Evolutionary conservation across 2,329 filamentous ascomycete species (phyloP).

Genomic region (Dactylellina cionopaga): DNA sequence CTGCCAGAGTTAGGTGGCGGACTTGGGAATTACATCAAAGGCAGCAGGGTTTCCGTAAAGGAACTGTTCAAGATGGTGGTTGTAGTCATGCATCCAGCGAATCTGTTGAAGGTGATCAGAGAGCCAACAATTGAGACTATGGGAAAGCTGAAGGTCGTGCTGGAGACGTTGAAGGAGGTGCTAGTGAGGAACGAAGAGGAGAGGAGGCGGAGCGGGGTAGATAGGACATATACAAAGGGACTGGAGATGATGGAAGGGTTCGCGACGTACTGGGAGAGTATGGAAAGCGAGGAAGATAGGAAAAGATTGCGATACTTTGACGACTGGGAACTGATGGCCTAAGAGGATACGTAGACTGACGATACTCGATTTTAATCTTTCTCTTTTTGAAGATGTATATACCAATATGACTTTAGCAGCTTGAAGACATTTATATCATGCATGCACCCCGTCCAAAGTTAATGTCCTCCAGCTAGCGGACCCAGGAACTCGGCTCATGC

Average conservation of each 20-base stretch:
- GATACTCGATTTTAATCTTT: no score
- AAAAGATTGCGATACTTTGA: slow-evolving; percentile 32
- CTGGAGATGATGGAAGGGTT: slow-evolving; percentile 52
- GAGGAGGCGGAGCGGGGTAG: slow-evolving; percentile 37
- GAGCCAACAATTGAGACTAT: slow-evolving; percentile 17
- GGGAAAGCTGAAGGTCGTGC: slow-evolving; percentile 14
- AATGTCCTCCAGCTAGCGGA: no score
- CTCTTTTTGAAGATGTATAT: neutral
- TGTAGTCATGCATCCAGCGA: slow-evolving; percentile 39
- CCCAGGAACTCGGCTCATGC: no score
- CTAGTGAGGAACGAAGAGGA: slow-evolving; percentile 35
- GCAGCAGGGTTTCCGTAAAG: slow-evolving; percentile 39
- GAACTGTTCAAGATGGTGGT: slow-evolving; percentile 50
- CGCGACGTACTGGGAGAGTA: slow-evolving; percentile 36
- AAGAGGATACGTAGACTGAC: neutral
- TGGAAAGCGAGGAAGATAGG: neutral
- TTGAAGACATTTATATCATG: neutral
- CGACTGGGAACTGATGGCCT: slow-evolving; percentile 37
- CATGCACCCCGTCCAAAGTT: no score
- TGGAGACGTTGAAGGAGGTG: slow-evolving; percentile 42
- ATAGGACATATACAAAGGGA: slow-evolving; percentile 43
- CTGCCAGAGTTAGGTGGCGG: slow-evolving; percentile 26
- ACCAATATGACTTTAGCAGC: neutral
- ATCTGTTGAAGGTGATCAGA: slow-evolving; percentile 41
- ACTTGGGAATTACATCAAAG: slow-evolving; percentile 34